Evolutionary conservation across 805 yeast genomes (phyloP).

Genomic region (Candida pseudofarinosa): DNA sequence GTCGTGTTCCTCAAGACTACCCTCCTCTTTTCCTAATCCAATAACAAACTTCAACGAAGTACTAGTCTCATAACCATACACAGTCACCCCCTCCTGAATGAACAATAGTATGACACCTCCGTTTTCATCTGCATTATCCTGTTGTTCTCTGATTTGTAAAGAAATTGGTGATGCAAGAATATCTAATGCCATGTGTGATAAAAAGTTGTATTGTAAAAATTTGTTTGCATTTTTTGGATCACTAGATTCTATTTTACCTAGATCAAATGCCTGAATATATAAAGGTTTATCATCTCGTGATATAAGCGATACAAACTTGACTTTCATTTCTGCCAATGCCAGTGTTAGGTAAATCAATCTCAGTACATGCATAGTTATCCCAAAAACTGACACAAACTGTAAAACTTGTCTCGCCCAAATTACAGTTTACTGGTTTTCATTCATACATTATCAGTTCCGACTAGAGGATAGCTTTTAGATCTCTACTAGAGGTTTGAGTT

Average conservation of each 20-base stretch:
- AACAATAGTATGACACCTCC: slow-evolving; percentile 46
- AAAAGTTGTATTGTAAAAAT: slow-evolving; percentile 58
- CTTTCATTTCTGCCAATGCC: slow-evolving; percentile 7
- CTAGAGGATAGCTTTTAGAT: no score
- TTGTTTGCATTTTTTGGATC: slow-evolving; percentile 32
- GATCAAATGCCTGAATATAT: slow-evolving; percentile 53
- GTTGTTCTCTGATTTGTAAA: slow-evolving; percentile 35
- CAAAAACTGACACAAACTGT: neutral
- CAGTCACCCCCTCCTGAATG: slow-evolving; percentile 62
- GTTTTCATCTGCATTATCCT: slow-evolving; percentile 17
- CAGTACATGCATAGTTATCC: neutral
- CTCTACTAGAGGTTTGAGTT: no score
- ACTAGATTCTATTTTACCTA: slow-evolving; percentile 9
- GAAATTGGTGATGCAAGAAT: slow-evolving; percentile 54
- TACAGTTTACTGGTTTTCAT: no score
- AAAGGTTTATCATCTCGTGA: slow-evolving; percentile 57
- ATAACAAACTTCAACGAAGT: slow-evolving; percentile 65
- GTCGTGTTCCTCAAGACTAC: slow-evolving; percentile 1
- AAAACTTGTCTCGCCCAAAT: no score
- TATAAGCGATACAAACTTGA: slow-evolving; percentile 55
- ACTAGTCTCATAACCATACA: slow-evolving; percentile 65
- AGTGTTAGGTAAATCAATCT: no score
- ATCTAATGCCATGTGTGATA: slow-evolving; percentile 75
- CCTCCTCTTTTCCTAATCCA: slow-evolving; percentile 32
- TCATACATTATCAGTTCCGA: no score